Evolutionary conservation across 805 yeast species (phyloP).

Genomic region (Candida nemodendra): DNA sequence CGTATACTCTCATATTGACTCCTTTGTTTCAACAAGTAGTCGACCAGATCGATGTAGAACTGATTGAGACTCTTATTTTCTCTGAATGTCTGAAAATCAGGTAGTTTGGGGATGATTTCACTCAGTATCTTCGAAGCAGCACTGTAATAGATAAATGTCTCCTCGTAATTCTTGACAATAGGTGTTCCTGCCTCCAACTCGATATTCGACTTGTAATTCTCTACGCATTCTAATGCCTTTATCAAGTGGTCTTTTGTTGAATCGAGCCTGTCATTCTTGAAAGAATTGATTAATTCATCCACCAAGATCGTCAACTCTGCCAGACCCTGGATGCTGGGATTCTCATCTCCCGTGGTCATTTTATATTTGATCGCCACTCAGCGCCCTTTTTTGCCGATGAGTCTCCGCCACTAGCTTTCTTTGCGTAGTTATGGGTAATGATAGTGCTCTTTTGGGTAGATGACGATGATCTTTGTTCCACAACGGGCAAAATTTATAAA

Average conservation of each 20-base stretch:
- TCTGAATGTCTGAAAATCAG: constrained; percentile 13
- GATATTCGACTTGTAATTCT: constrained; percentile 19
- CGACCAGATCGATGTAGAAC: constrained; percentile 20
- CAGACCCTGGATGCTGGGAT: constrained; percentile 7
- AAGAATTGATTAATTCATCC: constrained; percentile 16
- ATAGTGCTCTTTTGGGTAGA: too few species aligned
- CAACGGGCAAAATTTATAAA: too few species aligned
- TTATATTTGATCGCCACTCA: too few species aligned
- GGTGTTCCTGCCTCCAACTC: constrained; percentile 5
- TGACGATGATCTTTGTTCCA: too few species aligned
- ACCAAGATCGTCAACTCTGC: constrained; percentile 15
- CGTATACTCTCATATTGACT: constrained; percentile 15
- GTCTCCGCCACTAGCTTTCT: too few species aligned
- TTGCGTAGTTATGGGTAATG: too few species aligned
- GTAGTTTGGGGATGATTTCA: constrained; percentile 24
- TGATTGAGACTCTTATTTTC: constrained; percentile 12
- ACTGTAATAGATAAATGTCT: constrained; percentile 25
- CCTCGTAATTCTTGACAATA: constrained; percentile 19
- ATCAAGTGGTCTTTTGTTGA: constrained; percentile 20
- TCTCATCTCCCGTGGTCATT: constrained; percentile 15
- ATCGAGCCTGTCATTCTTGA: constrained; percentile 4
- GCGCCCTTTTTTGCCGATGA: too few species aligned
- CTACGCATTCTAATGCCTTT: constrained; percentile 29
- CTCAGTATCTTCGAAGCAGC: constrained; percentile 28
- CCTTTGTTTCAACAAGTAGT: constrained; percentile 18